A percentile compares a stretch with the other conserved stretches of the same genome.
Evolutionary conservation across 805 yeast species (phyloP).

Genomic region (Komagataella pastoris): DNA sequence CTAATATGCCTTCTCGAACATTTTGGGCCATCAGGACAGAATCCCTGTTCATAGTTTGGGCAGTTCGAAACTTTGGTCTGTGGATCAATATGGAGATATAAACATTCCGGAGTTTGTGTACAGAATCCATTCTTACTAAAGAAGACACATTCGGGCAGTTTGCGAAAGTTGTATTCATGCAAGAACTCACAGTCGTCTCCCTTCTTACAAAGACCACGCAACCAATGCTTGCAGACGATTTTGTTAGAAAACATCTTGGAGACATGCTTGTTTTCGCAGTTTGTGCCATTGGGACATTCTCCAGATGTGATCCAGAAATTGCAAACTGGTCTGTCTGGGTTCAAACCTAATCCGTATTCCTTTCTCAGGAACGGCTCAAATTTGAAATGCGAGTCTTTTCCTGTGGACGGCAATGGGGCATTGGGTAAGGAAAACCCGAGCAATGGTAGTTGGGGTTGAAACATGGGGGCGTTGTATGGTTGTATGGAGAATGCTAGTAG

Average conservation of each 20-base stretch:
- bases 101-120: conserved; percentile 88
- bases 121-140: conserved; percentile 76
- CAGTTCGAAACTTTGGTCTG: conserved; percentile 82
- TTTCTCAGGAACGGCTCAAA: conserved; percentile 75
- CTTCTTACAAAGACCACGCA: conserved; percentile 92
- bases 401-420: not conserved
- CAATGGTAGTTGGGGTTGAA: not conserved
- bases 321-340: conserved; percentile 85
- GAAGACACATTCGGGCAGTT: conserved; percentile 94
- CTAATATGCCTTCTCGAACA: conserved; percentile 76
- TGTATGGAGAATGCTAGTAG: not conserved
- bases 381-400: conserved; percentile 19
- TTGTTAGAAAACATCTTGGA: conserved; percentile 47
- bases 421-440: not conserved
- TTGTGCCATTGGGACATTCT: conserved; percentile 75
- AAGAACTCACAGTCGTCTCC: conserved; percentile 93
- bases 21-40: conserved; percentile 83
- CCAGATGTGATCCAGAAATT: conserved; percentile 54
- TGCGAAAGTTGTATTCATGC: conserved; percentile 86
- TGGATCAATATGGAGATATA: conserved; percentile 86
- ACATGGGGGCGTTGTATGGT: not conserved
- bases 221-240: conserved; percentile 97
- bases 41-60: conserved; percentile 71
- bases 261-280: conserved; percentile 78
- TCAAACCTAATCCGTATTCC: conserved; percentile 72